A percentile compares a stretch with the other conserved stretches of the same genome.
These are phyloP conservation scores for Phytopythium ostracodes DNA, from an alignment of 352 stramenopile genomes.

Conservation along the genomic window DNA sequence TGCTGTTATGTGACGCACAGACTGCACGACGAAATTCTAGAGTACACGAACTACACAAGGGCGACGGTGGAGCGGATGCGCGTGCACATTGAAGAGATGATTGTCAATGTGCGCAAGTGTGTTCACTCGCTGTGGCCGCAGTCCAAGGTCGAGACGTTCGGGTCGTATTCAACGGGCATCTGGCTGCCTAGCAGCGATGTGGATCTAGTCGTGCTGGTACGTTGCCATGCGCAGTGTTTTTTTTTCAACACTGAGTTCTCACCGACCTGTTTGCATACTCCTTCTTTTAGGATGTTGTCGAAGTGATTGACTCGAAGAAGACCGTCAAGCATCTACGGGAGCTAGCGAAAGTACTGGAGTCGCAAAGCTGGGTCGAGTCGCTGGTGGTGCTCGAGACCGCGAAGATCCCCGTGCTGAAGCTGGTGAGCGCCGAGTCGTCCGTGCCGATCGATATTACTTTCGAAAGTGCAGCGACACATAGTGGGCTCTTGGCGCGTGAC, in stretches of 20 bases:
- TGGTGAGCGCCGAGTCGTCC: conserved; percentile 66
- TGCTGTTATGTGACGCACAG: conserved; percentile 5
- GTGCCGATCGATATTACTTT: conserved; percentile 87
- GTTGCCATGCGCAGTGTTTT: too few species aligned
- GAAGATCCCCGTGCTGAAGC: conserved; percentile 82
- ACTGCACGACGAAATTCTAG: conserved; percentile 78
- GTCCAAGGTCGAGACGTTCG: conserved; percentile 77
- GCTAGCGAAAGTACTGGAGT: conserved; percentile 50
- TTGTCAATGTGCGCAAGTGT: conserved; percentile 61
- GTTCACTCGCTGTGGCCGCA: conserved; percentile 70
- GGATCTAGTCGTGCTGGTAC: conserved; percentile 76
- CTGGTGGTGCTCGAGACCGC: conserved; percentile 78
- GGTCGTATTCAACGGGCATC: conserved; percentile 84
- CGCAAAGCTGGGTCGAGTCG: conserved; percentile 75
- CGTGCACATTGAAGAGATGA: conserved; percentile 83
- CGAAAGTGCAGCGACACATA: conserved; percentile 77
- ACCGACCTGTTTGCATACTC: not conserved
- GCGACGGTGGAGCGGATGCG: conserved; percentile 68
- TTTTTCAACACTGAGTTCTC: not conserved
- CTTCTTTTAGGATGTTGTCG: conserved; percentile 37
- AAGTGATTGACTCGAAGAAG: conserved; percentile 52
- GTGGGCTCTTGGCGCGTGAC: conserved; percentile 73
- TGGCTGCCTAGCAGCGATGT: conserved; percentile 86
- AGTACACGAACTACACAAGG: conserved; percentile 72
- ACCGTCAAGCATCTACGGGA: conserved; percentile 57